Evolutionary conservation across 2,329 filamentous ascomycete genomes (phyloP).

Genomic region (Penicillium sp.): DNA sequence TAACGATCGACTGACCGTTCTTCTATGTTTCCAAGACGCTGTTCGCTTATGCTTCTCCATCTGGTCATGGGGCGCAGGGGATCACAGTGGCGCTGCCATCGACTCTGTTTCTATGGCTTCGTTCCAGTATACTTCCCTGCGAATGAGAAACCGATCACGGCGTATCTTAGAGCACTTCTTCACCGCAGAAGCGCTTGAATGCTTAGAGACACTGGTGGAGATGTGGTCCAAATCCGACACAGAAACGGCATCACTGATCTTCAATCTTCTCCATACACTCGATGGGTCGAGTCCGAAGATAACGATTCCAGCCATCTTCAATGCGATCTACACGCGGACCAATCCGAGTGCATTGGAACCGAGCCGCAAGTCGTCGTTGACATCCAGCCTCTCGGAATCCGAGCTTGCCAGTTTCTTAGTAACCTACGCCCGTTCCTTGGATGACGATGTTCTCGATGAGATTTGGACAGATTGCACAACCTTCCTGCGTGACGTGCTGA

Average conservation of each 20-base stretch:
- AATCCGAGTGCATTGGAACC: conserved; percentile 80
- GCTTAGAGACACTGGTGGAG: conserved; percentile 84
- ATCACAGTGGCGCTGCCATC: conserved; percentile 45
- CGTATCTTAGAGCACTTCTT: conserved; percentile 91
- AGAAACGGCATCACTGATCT: conserved; percentile 65
- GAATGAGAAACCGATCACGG: conserved; percentile 86
- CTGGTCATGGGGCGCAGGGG: conserved; percentile 84
- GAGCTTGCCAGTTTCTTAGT: conserved; percentile 88
- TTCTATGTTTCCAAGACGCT: conserved; percentile 95
- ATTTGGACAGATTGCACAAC: conserved; percentile 95
- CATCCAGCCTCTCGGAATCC: conserved; percentile 77
- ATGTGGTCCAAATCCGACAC: conserved; percentile 68
- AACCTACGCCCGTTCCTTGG: conserved; percentile 83
- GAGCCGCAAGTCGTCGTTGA: conserved; percentile 81
- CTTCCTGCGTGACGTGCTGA: conserved; percentile 85
- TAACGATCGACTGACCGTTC: conserved; percentile 88
- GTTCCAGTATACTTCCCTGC: conserved; percentile 85
- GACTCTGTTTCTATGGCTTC: conserved; percentile 74
- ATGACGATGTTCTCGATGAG: conserved; percentile 97
- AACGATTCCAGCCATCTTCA: conserved; percentile 90
- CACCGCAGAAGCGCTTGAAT: conserved; percentile 87
- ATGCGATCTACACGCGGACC: conserved; percentile 91
- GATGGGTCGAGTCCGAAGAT: conserved; percentile 90
- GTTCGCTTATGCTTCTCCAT: conserved; percentile 90
- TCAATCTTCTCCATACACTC: conserved; percentile 85